Evolutionary conservation across 225 moss, liverwort and hornwort genomes (phyloP), one percentile per base, ranked within the genome.

Genomic region (Anthoceros angustus): DNA sequence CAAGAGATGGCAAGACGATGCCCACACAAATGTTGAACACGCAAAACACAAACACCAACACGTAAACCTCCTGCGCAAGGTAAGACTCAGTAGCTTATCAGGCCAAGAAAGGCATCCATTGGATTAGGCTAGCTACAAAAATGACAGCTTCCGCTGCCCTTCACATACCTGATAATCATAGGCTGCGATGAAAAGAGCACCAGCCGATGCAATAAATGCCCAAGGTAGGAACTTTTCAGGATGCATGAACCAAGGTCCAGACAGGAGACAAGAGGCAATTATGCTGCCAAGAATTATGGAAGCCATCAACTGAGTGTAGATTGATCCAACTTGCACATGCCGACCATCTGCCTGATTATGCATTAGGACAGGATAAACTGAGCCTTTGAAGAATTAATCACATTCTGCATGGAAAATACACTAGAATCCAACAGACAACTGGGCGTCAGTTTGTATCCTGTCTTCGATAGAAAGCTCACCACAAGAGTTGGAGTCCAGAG

Each of bases 401-500:
- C 18, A 15, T 25, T 24, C 15, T 32, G 5, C 64, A 63, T 64
- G 63, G 5, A 32, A 64, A 67, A 15, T 32, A 32, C 32, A 32
- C 32, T 32, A 32, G 32, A 32, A 4, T 32, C 32, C 32, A 32
- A 32, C 32, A 32, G 2, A 32, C 32, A 32, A 32, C 32, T 32
- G 32, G 32, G 32, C 4, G 32, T 32, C 32, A 32, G 32, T 4
- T 4, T 32, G 32, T 32, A 55, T 7, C 55, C 14, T 18, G 3
- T 15, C 7, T 48, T 24, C 23, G 65, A 69, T 64, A 7, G 66
- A 63, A 62, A 71, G 86, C 88, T 77, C 26, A 89, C 88, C 81
- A 89, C 86, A 63, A 89, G 75, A 70, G 91, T 91, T 18, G 86
- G 88, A 41, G 86, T 84, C 94, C 94, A 95, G 45, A 98, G 76